Evolutionary conservation across 495 filamentous ascomycete genomes (phyloP).

Genomic region (Penicillium turbatum): DNA sequence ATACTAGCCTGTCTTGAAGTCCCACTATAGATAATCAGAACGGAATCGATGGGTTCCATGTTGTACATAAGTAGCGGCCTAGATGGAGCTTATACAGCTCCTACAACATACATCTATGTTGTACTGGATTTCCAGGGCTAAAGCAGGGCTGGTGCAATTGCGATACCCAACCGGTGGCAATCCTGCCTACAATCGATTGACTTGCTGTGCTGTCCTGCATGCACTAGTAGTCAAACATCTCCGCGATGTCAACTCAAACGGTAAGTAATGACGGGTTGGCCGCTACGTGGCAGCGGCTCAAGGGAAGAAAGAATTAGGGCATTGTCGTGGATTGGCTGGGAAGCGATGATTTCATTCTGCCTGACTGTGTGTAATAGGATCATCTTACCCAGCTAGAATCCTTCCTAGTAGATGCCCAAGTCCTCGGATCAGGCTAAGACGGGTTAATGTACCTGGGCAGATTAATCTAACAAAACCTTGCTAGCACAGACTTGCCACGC

Average conservation of each 20-base stretch:
- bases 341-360: background rate
- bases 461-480: background rate
- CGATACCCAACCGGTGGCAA: conserved; percentile 3
- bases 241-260: background rate
- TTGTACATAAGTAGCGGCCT: background rate
- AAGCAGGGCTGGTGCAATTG: conserved; percentile 1
- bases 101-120: background rate
- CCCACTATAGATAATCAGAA: background rate
- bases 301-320: background rate
- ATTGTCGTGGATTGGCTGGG: background rate
- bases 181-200: background rate
- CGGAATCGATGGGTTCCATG: background rate
- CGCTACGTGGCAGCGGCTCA: conserved; percentile 27
- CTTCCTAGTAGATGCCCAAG: background rate
- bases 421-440: background rate
- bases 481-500: conserved; percentile 25
- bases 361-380: background rate
- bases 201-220: conserved; percentile 13
- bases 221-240: background rate
- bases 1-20: conserved; percentile 7
- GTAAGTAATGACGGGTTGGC: background rate
- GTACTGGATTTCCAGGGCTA: background rate
- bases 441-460: background rate
- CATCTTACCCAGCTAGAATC: background rate
- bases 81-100: no score